A percentile compares a stretch with the other conserved stretches of the same genome.
Evolutionary conservation across 805 yeast species (phyloP).

Genomic region (Pichia cabralensis): DNA sequence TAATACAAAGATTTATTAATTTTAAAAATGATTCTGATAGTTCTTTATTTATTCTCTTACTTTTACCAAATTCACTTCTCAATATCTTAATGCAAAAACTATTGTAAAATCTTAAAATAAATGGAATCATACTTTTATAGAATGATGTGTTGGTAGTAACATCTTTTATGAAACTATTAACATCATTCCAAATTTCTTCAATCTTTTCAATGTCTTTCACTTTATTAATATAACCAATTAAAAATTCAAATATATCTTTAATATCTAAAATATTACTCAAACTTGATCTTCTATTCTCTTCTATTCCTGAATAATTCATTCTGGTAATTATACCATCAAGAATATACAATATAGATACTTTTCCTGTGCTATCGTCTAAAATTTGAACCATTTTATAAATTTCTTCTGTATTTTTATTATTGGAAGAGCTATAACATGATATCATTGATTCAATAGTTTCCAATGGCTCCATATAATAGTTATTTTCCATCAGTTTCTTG

Average conservation of each 20-base stretch:
- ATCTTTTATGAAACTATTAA: slow-evolving; percentile 51
- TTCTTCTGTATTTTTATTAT: slow-evolving; percentile 12
- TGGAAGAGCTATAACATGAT: slow-evolving; percentile 16
- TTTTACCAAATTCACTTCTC: slow-evolving; percentile 52
- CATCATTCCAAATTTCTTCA: slow-evolving; percentile 65
- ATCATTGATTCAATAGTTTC: slow-evolving; percentile 66
- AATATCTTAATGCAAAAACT: slow-evolving; percentile 46
- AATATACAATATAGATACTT: slow-evolving; percentile 58
- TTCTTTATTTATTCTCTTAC: slow-evolving; percentile 49
- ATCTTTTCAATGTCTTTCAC: slow-evolving; percentile 34
- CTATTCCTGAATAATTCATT: slow-evolving; percentile 26
- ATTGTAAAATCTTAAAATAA: slow-evolving; percentile 41
- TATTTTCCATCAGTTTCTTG: slow-evolving; percentile 50
- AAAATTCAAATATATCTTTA: slow-evolving; percentile 37
- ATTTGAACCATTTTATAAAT: slow-evolving; percentile 52
- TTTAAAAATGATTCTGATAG: slow-evolving; percentile 20
- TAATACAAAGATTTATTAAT: slow-evolving; percentile 17
- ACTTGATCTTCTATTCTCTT: slow-evolving; percentile 31
- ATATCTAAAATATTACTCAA: slow-evolving; percentile 38
- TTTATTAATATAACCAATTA: slow-evolving; percentile 51
- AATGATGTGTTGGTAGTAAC: slow-evolving; percentile 35
- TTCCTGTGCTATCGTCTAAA: slow-evolving; percentile 77
- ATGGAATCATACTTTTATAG: slow-evolving; percentile 43
- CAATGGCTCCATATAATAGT: slow-evolving; percentile 58
- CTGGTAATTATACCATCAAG: slow-evolving; percentile 45